A percentile compares a stretch with the other conserved stretches of the same genome.
phyloP scores from a whole-genome alignment of 2,329 filamentous ascomycete species.

The Neofusicoccum umdonicola region DNA sequence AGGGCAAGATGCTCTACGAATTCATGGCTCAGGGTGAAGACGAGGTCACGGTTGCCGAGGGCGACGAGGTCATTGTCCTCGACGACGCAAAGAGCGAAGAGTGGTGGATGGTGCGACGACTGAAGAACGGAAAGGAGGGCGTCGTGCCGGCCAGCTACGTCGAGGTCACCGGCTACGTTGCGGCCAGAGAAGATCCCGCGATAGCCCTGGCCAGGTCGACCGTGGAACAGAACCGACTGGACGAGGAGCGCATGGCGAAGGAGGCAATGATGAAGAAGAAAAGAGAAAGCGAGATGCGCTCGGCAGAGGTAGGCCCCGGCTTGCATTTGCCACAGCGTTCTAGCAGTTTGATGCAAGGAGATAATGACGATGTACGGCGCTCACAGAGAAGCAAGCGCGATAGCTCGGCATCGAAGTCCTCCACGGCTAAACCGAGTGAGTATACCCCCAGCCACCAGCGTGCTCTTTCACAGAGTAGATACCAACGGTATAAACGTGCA shows the following conservation, averaged over 20 bases:
- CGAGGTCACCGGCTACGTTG: constrained; percentile 72
- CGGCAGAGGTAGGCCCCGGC: constrained; percentile 71
- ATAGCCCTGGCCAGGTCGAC: constrained; percentile 63
- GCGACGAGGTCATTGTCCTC: constrained; percentile 85
- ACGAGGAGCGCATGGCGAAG: constrained; percentile 81
- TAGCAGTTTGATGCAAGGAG: constrained; percentile 70
- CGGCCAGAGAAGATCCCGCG: constrained; percentile 47
- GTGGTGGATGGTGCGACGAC: constrained; percentile 92
- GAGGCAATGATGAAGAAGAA: constrained; percentile 60
- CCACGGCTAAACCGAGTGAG: constrained; percentile 70
- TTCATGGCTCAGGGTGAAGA: constrained; percentile 97
- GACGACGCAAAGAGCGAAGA: constrained; percentile 93
- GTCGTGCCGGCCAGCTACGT: constrained; percentile 97
- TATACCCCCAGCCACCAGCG: constrained; percentile 24
- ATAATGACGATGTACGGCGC: constrained; percentile 64
- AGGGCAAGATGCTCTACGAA: constrained; percentile 85
- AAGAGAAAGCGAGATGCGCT: constrained; percentile 29
- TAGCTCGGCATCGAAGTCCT: constrained; percentile 57
- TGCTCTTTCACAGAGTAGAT: constrained; percentile 17
- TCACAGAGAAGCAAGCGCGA: constrained; percentile 73
- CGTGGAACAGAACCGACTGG: constrained; percentile 73
- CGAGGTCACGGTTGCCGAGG: constrained; percentile 86
- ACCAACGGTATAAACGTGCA: constrained; percentile 34
- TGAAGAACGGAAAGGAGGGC: constrained; percentile 91
- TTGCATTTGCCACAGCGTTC: constrained; percentile 73